A percentile compares a stretch with the other conserved stretches of the same genome.
phyloP scores from a whole-genome alignment of 768 basidiomycete genomes.

The Daedalea quercina region DNA sequence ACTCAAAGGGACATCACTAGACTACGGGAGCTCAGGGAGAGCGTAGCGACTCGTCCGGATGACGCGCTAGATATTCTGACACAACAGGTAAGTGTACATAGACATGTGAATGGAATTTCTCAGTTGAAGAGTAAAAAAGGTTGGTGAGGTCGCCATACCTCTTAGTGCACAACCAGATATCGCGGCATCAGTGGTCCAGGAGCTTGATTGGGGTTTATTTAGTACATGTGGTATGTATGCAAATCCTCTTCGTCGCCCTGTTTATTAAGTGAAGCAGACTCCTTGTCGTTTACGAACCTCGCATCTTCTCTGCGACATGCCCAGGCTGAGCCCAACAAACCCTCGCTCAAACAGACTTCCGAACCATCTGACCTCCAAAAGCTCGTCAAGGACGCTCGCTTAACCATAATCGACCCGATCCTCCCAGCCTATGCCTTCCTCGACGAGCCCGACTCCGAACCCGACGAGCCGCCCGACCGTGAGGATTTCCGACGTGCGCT shows the following conservation, averaged over 20 bases:
- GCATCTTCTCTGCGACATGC: constrained; percentile 30
- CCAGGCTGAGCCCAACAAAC: constrained; percentile 31
- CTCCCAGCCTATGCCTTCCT: constrained; percentile 24
- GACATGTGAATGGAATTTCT: background rate
- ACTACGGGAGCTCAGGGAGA: constrained; percentile 38
- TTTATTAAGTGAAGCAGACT: constrained; percentile 33
- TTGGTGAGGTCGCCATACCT: constrained; percentile 29
- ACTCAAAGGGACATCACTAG: constrained; percentile 58
- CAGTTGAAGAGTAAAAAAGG: background rate
- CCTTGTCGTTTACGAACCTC: constrained; percentile 44
- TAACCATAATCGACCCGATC: constrained; percentile 42
- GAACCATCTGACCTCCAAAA: constrained; percentile 49
- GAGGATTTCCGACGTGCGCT: constrained; percentile 35
- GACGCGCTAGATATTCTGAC: background rate
- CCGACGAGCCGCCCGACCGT: constrained; percentile 32
- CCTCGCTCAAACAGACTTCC: constrained; percentile 34
- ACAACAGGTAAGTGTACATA: background rate
- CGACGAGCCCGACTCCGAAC: constrained; percentile 29
- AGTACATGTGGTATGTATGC: constrained; percentile 43
- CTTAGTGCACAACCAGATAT: constrained; percentile 42
- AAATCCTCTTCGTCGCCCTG: background rate
- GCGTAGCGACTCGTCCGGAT: constrained; percentile 30
- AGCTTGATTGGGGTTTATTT: constrained; percentile 60
- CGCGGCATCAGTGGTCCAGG: constrained; percentile 36
- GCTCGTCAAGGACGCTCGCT: constrained; percentile 47